These are phyloP conservation scores for Wickerhamiella parazyma DNA, from an alignment of 805 yeast genomes.

Conservation along the genomic window DNA sequence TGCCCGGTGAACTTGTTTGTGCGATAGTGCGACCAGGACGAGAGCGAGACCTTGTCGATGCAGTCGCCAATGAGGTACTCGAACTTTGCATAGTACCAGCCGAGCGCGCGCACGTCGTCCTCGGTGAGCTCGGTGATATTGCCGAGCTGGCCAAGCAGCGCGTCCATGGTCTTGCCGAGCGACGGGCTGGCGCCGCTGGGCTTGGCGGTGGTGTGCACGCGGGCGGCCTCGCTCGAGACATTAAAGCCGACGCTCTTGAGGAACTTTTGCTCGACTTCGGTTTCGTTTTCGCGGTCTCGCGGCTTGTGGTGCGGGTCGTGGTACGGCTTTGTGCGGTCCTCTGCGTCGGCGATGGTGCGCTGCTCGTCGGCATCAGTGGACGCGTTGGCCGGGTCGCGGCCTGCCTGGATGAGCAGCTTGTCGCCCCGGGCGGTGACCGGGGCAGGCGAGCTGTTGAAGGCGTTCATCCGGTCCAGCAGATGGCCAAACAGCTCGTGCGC, in stretches of 20 bases:
- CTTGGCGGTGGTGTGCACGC: slow-evolving; percentile 24
- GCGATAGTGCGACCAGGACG: slow-evolving; percentile 32
- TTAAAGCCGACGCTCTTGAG: slow-evolving; percentile 22
- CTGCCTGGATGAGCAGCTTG: slow-evolving; percentile 25
- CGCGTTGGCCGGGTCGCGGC: slow-evolving; percentile 26
- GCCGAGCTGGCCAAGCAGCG: slow-evolving; percentile 23
- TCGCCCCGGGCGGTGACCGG: slow-evolving; percentile 28
- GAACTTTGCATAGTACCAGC: slow-evolving; percentile 31
- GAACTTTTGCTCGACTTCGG: slow-evolving; percentile 21
- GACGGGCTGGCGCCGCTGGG: slow-evolving; percentile 26
- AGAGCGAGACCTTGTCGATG: slow-evolving; percentile 25
- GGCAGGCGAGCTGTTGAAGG: slow-evolving; percentile 25
- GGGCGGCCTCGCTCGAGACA: slow-evolving; percentile 5
- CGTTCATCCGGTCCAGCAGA: slow-evolving; percentile 26
- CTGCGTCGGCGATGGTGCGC: slow-evolving; percentile 29
- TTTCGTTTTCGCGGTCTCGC: background rate
- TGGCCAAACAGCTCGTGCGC: slow-evolving; percentile 27
- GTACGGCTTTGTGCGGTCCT: slow-evolving; percentile 26
- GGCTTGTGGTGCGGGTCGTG: slow-evolving; percentile 18
- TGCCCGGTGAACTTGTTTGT: slow-evolving; percentile 29
- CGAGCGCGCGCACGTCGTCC: slow-evolving; percentile 26
- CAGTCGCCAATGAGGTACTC: slow-evolving; percentile 28
- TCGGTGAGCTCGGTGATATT: slow-evolving; percentile 25
- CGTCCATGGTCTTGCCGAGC: slow-evolving; percentile 28
- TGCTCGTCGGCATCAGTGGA: slow-evolving; percentile 22